Percentiles rank a stretch among this genome's conserved stretches.
These are phyloP conservation scores for Davidsoniella australis DNA, from an alignment of 2,329 filamentous ascomycete genomes.

Conservation along the genomic window DNA sequence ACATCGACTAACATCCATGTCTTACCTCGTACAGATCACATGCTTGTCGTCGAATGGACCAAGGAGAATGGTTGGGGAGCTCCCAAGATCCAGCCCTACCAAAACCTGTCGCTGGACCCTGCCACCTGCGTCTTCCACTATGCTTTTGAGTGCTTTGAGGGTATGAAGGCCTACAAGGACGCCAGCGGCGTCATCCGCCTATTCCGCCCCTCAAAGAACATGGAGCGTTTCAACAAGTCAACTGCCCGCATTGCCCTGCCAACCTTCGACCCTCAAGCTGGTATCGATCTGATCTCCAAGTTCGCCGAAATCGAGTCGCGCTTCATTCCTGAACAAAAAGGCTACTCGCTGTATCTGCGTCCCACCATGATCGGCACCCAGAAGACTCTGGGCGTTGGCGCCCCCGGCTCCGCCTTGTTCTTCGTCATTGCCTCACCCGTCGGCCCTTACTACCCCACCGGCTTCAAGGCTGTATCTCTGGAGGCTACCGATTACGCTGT, in stretches of 20 bases:
- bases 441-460: constrained; percentile 93
- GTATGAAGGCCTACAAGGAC: constrained; percentile 98
- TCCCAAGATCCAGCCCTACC: constrained; percentile 78
- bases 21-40: constrained; percentile 54
- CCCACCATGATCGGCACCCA: constrained; percentile 97
- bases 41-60: constrained; percentile 91
- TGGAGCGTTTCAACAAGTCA: constrained; percentile 85
- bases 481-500: constrained; percentile 95
- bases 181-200: constrained; percentile 59
- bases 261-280: constrained; percentile 55
- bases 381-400: constrained; percentile 76
- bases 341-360: constrained; percentile 89
- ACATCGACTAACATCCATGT: constrained; percentile 1
- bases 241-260: constrained; percentile 82
- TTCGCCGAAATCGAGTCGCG: constrained; percentile 68
- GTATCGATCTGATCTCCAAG: constrained; percentile 68
- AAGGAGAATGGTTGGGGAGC: constrained; percentile 65
- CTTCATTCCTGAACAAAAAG: constrained; percentile 73
- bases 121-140: constrained; percentile 98
- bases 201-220: constrained; percentile 92
- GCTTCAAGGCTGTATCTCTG: constrained; percentile 90
- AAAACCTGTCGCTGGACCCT: constrained; percentile 91
- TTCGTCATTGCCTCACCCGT: constrained; percentile 94
- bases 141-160: constrained; percentile 94
- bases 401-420: constrained; percentile 80